Base-by-base conservation (phyloP, 2,329 filamentous ascomycete species). In the Aureobasidium sp. region DNA sequence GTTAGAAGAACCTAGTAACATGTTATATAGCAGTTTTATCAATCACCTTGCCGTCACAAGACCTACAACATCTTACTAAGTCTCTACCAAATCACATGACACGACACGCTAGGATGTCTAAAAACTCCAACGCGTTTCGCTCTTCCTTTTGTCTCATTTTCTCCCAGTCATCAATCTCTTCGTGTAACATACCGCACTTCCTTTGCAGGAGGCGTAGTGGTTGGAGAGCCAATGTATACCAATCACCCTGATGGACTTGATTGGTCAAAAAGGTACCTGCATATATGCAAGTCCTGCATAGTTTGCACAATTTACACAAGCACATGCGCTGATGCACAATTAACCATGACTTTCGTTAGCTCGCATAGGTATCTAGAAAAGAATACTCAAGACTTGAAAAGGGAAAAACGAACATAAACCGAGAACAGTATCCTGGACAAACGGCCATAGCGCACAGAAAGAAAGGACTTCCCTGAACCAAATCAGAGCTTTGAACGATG, bases 11-110 rank as follows among this genome's bases (percentile, higher is more conserved):
- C 12, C 35, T 50, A 50, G 57, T 50, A 33, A 15, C 57, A 39
- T 39, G 31, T 50, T 60, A 50, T 22, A 49, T 50, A 50, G 57
- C 37, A 49, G 22, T 22, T 15, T 49, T 50, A 42, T 19, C 45
- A 49, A 42, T 45, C 45, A 29, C 15, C 58, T 45, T 61, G 42
- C 48, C 39, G 58, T 61, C 60, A 61, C 60, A 61, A 40, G 60
- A 61, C 60, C 24, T 49, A n/a, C 49, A 54, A 40, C 42, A 39
- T 54, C 60, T 61, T 61, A 61, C 49, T 61, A 54, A 61, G 39
- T 53, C 39, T 47, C 29, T 45, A 54, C n/a, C 48, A 61, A 15
- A 31, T 61, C 60, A 61, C 24, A 40, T 61, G 60, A 61, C 31
- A 3, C 5, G 17, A 22, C 50, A 61, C 60, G 60, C 48, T 56